Conservation (phyloP, 768 basidiomycete genomes). For the Dacryopinax primogenitus region DNA sequence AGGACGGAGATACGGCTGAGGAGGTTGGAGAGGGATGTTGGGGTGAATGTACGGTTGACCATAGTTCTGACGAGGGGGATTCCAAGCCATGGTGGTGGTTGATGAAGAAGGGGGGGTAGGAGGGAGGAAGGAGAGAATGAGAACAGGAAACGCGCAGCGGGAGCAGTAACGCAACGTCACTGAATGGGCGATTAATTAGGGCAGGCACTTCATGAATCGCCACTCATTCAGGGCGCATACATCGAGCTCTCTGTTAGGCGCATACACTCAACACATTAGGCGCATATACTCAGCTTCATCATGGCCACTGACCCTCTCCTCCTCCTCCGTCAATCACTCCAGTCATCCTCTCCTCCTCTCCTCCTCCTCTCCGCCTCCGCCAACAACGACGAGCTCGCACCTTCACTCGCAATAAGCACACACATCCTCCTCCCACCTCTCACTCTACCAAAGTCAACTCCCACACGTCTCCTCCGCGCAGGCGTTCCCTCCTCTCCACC, state of each 20-base stretch:
- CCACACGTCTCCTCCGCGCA: slow-evolving; percentile 68
- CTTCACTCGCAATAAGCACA: slow-evolving; percentile 44
- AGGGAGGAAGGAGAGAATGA: too few relatives aligned
- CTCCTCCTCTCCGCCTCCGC: slow-evolving; percentile 23
- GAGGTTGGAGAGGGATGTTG: slow-evolving; percentile 10
- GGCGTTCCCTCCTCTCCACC: slow-evolving; percentile 31
- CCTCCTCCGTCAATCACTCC: slow-evolving; percentile 24
- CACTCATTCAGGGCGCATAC: too few relatives aligned
- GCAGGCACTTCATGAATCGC: too few relatives aligned
- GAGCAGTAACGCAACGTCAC: too few relatives aligned
- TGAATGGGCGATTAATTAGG: too few relatives aligned
- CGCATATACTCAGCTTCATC: neutral
- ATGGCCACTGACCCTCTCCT: slow-evolving; percentile 25
- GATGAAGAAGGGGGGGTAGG: too few relatives aligned
- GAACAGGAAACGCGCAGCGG: too few relatives aligned
- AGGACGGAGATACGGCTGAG: slow-evolving; percentile 7
- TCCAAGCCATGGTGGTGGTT: too few relatives aligned
- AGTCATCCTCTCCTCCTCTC: slow-evolving; percentile 15
- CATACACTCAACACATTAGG: neutral
- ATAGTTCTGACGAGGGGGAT: too few relatives aligned
- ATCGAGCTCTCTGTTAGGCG: too few relatives aligned
- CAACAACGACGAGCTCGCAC: slow-evolving; percentile 28
- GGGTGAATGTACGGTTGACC: too few relatives aligned
- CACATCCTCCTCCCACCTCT: slow-evolving; percentile 47
- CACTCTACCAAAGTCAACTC: slow-evolving; percentile 53